These are phyloP conservation scores for Herpotrichia juniperi DNA, from an alignment of 2,329 filamentous ascomycete genomes.

Conservation along the genomic window DNA sequence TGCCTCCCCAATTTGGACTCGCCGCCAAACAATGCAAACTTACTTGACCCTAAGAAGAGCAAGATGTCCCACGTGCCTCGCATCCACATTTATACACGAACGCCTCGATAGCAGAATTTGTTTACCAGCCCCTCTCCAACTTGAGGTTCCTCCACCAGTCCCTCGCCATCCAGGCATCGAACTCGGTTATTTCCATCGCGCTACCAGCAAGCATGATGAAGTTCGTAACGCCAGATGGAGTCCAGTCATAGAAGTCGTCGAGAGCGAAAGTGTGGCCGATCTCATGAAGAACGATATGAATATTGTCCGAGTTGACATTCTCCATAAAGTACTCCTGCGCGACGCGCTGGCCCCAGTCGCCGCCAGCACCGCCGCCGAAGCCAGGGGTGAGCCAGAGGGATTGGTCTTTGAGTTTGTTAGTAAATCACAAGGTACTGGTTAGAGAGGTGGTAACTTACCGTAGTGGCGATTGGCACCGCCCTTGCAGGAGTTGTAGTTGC, in stretches of 20 bases:
- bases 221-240: slow-evolving; percentile 47
- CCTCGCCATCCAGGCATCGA: slow-evolving; percentile 57
- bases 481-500: slow-evolving; percentile 50
- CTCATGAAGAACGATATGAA: slow-evolving; percentile 57
- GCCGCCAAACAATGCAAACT: too few relatives aligned
- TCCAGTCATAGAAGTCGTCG: slow-evolving; percentile 55
- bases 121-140: too few relatives aligned
- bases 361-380: slow-evolving; percentile 52
- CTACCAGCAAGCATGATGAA: slow-evolving; percentile 57
- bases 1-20: too few relatives aligned
- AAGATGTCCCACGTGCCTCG: too few relatives aligned
- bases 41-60: too few relatives aligned
- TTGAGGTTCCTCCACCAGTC: slow-evolving; percentile 54
- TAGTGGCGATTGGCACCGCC: slow-evolving; percentile 51
- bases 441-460: slow-evolving; percentile 16
- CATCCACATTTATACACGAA: too few relatives aligned
- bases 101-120: too few relatives aligned
- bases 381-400: slow-evolving; percentile 57
- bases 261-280: slow-evolving; percentile 53
- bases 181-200: slow-evolving; percentile 52
- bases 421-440: not conserved
- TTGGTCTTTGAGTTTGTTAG: slow-evolving; percentile 36
- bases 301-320: slow-evolving; percentile 42
- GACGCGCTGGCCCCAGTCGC: slow-evolving; percentile 56
- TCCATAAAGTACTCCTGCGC: slow-evolving; percentile 53